These are phyloP conservation scores for Candida piceae DNA, from an alignment of 805 yeast genomes.

Conservation along the genomic window DNA sequence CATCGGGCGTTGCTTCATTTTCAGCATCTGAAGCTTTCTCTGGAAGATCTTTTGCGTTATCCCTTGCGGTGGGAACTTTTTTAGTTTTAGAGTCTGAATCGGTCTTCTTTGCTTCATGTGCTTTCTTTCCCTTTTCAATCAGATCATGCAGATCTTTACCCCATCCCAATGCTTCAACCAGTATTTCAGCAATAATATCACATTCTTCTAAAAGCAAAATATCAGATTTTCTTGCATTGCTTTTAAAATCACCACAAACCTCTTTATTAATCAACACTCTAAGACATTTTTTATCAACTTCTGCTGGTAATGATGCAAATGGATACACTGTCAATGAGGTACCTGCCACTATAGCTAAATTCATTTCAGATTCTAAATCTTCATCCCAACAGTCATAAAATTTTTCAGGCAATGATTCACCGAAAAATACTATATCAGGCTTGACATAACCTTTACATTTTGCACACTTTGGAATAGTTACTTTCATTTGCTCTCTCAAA, in stretches of 20 bases:
- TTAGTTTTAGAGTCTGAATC: no score
- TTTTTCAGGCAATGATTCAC: conserved; percentile 71
- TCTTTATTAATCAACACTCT: conserved; percentile 75
- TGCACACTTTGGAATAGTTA: conserved; percentile 49
- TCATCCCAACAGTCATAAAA: conserved; percentile 70
- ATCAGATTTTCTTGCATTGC: conserved; percentile 54
- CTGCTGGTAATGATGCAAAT: conserved; percentile 77
- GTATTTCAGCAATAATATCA: conserved; percentile 53
- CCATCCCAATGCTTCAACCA: conserved; percentile 66
- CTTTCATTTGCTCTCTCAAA: conserved; percentile 34
- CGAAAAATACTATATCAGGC: conserved; percentile 93
- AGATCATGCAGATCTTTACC: conserved; percentile 43
- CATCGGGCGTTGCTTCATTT: conserved; percentile 10
- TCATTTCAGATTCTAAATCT: conserved; percentile 44
- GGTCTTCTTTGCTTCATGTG: conserved; percentile 7
- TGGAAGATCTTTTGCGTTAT: no score
- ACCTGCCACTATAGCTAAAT: conserved; percentile 84
- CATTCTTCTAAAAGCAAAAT: conserved; percentile 56
- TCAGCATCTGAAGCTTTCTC: conserved; percentile 7
- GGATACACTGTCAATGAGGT: conserved; percentile 89
- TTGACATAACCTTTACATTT: conserved; percentile 74
- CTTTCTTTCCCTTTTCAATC: conserved; percentile 24
- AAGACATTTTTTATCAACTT: conserved; percentile 41
- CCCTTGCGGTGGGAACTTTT: no score
- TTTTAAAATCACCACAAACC: conserved; percentile 64